Conservation (phyloP, 495 filamentous ascomycete genomes). For the Podospora sp. region DNA sequence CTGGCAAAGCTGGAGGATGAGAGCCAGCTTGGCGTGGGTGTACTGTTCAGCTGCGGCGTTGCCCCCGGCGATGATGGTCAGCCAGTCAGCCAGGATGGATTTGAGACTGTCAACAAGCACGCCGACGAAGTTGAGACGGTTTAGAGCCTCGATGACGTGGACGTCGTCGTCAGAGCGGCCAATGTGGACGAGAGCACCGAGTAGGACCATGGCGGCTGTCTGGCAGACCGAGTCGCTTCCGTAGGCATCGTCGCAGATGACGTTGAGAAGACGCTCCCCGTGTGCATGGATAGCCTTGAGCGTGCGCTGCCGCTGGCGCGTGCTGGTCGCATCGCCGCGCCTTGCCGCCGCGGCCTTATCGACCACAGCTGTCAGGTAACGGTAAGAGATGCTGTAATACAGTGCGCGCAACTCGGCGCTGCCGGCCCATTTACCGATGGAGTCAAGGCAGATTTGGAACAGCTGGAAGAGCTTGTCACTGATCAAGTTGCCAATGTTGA, state of each 20-base stretch:
- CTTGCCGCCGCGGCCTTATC: constrained; percentile 42
- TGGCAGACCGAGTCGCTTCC: constrained; percentile 78
- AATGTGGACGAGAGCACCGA: constrained; percentile 70
- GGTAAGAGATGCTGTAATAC: constrained; percentile 86
- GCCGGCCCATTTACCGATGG: constrained; percentile 70
- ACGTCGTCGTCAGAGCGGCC: constrained; percentile 57
- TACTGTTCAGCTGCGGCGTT: constrained; percentile 50
- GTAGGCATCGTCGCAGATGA: constrained; percentile 92
- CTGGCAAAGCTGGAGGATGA: constrained; percentile 83
- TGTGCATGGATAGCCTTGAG: constrained; percentile 73
- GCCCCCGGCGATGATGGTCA: constrained; percentile 21
- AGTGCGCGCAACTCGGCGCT: constrained; percentile 72
- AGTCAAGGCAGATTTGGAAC: constrained; percentile 78
- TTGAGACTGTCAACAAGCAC: constrained; percentile 84
- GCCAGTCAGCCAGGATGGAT: constrained; percentile 65
- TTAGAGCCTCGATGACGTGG: constrained; percentile 75
- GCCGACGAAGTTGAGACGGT: constrained; percentile 83
- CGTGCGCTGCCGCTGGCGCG: constrained; percentile 53
- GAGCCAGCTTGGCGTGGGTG: constrained; percentile 73
- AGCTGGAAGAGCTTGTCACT: constrained; percentile 89
- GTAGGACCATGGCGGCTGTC: constrained; percentile 74
- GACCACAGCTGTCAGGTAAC: constrained; percentile 76
- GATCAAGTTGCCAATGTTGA: constrained; percentile 67
- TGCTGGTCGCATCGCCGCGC: constrained; percentile 33
- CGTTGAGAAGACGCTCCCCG: constrained; percentile 78